Evolutionary conservation across 1,284 basidiomycete genomes (phyloP), one percentile per base, ranked within the genome.

Genomic region (Ganoderma lingzhi): DNA sequence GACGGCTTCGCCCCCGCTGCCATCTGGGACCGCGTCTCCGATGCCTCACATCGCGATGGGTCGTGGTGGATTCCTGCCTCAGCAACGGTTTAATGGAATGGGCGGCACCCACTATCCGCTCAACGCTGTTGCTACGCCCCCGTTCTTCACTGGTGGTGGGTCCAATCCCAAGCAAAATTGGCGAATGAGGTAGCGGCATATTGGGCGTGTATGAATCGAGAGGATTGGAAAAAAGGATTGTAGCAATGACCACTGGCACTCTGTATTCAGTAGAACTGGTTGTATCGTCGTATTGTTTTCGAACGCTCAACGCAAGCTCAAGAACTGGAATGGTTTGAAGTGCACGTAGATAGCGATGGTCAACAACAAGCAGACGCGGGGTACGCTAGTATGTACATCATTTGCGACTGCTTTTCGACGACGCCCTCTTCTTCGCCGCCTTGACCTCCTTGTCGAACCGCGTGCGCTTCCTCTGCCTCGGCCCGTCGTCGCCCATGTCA

Each of bases 391-490:
- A n/a, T 45, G 14, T 30, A n/a, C 53, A 67, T 39, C 28, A 66
- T 48, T 53, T 60, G 32, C 67, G 66, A 53, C 62, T 65, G 61
- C 68, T 70, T 75, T 78, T 79, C 62, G 73, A 73, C 12, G 75
- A 65, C 42, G 72, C 60, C 66, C 76, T 79, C 74, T 83, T 88
- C 78, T 87, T 87, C 35, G 86, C 80, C 30, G 81, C 82, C 77
- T 88, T 90, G 58, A 90, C 85, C 66, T 93, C 93, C 78, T 87
- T 86, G 78, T 96, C 93, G 78, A 96, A 96, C 63, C 91, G 84
- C 66, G 87, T 89, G 77, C 88, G 88, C 83, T 96, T 95, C 75
- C 84, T 84, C 76, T 83, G 83, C 71, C 82, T 80, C 17, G 82
- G 84, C 15, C 75, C 82, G 23, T 83, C 83, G 14, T 80, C 84